These are phyloP conservation scores for Clitopilus passeckerianus DNA, from an alignment of 768 basidiomycete species.

Conservation along the genomic window DNA sequence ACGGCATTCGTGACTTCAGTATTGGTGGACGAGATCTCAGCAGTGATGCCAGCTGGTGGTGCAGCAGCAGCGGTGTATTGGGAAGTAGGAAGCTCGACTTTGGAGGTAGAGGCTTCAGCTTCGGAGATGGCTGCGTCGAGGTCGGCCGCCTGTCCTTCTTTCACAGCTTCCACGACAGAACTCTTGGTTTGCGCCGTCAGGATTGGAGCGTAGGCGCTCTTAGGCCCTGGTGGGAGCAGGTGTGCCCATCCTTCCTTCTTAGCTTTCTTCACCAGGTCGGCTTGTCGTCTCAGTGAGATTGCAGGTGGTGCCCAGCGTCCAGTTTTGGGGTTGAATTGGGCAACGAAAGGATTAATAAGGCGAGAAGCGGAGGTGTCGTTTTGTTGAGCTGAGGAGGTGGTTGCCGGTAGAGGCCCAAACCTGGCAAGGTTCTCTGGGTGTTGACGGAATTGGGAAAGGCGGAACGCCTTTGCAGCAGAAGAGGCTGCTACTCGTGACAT, in stretches of 20 bases:
- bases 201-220: slow-evolving; percentile 22
- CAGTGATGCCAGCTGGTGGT: background rate
- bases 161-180: slow-evolving; percentile 1
- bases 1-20: slow-evolving; percentile 3
- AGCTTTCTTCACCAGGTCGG: slow-evolving; percentile 73
- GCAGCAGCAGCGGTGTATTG: background rate
- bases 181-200: background rate
- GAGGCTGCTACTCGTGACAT: slow-evolving; percentile 10
- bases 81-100: background rate
- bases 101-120: slow-evolving; percentile 2
- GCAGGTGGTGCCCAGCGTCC: slow-evolving; percentile 66
- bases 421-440: slow-evolving; percentile 27
- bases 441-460: slow-evolving; percentile 37
- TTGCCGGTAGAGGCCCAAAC: slow-evolving; percentile 31
- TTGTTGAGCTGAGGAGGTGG: slow-evolving; percentile 7
- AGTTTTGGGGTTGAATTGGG: slow-evolving; percentile 51
- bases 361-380: slow-evolving; percentile 5
- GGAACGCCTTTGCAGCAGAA: slow-evolving; percentile 37
- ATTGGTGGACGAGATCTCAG: slow-evolving; percentile 2
- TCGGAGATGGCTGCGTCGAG: background rate
- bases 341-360: slow-evolving; percentile 68
- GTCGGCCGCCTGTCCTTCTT: background rate
- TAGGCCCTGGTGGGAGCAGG: slow-evolving; percentile 67
- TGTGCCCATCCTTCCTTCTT: slow-evolving; percentile 45
- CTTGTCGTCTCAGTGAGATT: slow-evolving; percentile 73